These are phyloP conservation scores for Saccharomycopsis javanensis DNA, from an alignment of 805 yeast genomes.

Conservation along the genomic window DNA sequence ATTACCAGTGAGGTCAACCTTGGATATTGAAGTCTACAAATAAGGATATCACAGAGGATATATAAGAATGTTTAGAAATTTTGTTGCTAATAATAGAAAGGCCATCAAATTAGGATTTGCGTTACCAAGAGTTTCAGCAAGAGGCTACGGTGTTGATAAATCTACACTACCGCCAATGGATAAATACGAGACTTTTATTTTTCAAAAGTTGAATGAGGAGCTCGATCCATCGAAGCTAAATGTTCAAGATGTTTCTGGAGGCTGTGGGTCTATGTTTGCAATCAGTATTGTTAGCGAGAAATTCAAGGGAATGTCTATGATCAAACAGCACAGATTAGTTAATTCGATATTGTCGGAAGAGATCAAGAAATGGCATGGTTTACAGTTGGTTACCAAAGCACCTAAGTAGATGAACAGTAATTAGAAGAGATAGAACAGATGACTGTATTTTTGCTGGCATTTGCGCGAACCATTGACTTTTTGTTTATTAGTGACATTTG, in stretches of 20 bases:
- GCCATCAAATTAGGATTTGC: neutral
- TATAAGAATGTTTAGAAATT: neutral
- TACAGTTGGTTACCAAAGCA: conserved; percentile 71
- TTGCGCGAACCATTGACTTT: too few relatives aligned
- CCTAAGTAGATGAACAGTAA: conserved; percentile 23
- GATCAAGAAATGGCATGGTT: conserved; percentile 88
- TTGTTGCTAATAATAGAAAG: neutral
- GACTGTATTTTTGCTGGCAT: too few relatives aligned
- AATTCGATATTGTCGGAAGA: conserved; percentile 76
- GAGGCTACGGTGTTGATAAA: conserved; percentile 15
- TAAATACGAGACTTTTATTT: conserved; percentile 15
- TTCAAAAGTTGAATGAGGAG: conserved; percentile 13
- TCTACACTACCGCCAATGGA: conserved; percentile 15
- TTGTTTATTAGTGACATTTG: too few relatives aligned
- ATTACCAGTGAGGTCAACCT: too few relatives aligned
- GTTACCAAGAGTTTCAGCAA: neutral
- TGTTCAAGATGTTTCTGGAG: conserved; percentile 39
- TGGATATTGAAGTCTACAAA: too few relatives aligned
- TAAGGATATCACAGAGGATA: neutral
- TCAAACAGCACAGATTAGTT: conserved; percentile 88
- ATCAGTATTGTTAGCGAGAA: conserved; percentile 61
- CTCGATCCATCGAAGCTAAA: conserved; percentile 13
- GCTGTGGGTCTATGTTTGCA: conserved; percentile 98
- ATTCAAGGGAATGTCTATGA: conserved; percentile 73
- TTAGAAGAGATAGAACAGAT: neutral